Conservation (phyloP, 192 early-diverging fungal genomes). For the Backusella morwellensis region DNA sequence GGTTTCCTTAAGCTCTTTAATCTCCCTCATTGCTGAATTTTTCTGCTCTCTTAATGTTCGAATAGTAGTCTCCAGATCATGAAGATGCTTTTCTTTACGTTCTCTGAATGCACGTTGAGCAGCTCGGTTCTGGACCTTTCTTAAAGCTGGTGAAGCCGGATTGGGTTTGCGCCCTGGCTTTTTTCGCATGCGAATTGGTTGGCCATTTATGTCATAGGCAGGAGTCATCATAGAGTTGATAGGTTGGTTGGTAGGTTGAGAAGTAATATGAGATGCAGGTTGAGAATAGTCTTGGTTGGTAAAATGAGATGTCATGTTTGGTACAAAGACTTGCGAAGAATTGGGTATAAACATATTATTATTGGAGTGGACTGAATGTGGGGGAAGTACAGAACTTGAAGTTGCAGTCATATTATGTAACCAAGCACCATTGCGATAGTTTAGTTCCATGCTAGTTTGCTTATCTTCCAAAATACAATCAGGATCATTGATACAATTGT, state of each 20-base stretch:
- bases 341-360: not conserved
- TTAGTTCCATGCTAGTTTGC: not conserved
- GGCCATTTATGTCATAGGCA: conserved; percentile 20
- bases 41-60: conserved; percentile 62
- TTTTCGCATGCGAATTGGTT: conserved; percentile 44
- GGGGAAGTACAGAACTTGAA: not conserved
- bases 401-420: not conserved
- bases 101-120: conserved; percentile 90
- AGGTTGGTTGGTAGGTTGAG: not conserved
- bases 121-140: conserved; percentile 84
- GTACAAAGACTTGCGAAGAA: not conserved
- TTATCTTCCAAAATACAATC: not conserved
- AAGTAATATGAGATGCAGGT: not conserved
- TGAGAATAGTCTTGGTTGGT: not conserved
- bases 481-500: not conserved
- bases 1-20: conserved; percentile 31
- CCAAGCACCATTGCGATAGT: not conserved
- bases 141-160: conserved; percentile 50
- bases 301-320: not conserved
- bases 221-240: not conserved
- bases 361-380: not conserved
- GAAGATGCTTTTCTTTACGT: conserved; percentile 67
- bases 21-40: conserved; percentile 42
- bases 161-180: conserved; percentile 60
- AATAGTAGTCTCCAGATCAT: conserved; percentile 72